A percentile compares a stretch with the other conserved stretches of the same genome.
Evolutionary conservation across 768 basidiomycete genomes (phyloP).

Genomic region (Tulasnella sp.): DNA sequence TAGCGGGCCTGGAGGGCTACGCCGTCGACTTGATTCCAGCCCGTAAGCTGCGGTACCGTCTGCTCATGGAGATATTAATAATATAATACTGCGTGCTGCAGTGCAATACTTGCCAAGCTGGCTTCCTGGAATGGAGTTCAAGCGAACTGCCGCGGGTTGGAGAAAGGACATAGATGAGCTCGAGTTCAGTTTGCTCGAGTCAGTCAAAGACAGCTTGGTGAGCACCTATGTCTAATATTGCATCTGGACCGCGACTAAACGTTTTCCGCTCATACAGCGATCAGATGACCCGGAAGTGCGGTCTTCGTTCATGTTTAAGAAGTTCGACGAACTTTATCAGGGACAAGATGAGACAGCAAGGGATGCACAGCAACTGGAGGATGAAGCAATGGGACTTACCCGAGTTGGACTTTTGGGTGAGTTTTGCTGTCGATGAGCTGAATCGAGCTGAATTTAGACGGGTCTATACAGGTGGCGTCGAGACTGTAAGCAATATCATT

Average conservation of each 20-base stretch:
- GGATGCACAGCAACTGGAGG: not conserved
- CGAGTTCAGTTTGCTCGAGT: not conserved
- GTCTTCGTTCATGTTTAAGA: not conserved
- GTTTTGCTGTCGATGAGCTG: no score
- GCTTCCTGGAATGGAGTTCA: not conserved
- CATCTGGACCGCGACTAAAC: not conserved
- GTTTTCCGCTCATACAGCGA: no score
- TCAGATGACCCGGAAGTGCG: not conserved
- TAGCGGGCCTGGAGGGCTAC: not conserved
- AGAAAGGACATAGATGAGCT: not conserved
- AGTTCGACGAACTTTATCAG: not conserved
- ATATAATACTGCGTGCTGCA: not conserved
- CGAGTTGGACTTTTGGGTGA: no score
- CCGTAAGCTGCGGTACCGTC: not conserved
- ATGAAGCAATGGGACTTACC: not conserved
- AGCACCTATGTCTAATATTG: not conserved
- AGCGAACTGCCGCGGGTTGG: not conserved
- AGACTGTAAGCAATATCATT: not conserved
- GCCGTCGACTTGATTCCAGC: not conserved
- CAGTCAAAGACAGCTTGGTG: not conserved
- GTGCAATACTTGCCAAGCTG: not conserved
- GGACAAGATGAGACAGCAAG: not conserved
- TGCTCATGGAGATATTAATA: not conserved
- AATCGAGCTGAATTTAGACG: not conserved
- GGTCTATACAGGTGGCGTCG: not conserved